Evolutionary conservation across 2,329 filamentous ascomycete genomes (phyloP), one percentile per base, ranked within the genome.

Genomic region (Fusarium nanum): DNA sequence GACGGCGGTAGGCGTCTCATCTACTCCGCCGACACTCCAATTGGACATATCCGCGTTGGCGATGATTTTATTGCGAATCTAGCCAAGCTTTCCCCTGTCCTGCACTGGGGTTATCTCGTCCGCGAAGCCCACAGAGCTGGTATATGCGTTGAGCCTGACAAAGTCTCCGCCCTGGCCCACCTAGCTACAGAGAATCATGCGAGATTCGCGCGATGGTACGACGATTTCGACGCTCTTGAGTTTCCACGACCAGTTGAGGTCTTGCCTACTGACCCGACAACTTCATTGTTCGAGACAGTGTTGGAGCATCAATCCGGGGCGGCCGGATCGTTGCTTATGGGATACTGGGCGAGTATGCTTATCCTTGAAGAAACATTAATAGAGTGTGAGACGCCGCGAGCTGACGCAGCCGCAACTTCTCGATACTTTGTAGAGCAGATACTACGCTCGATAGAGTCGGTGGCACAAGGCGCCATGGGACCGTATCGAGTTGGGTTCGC

Each of bases 271-370:
- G 76, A 79, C 52, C 76, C 78, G 12, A 59, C 23, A n/a, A 48
- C 64, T 16, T 79, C 80, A 9, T 69, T 78, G 7, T 82, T 78
- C 54, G 59, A 75, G 28, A 77, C 71, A 5, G 70, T 82, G 7
- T 70, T 82, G 16, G 60, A 69, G 23, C 80, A 79, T 56, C 56
- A 70, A 27, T 73, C 75, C 28, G 65, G 71, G 4, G 81, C 80
- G 78, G 72, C 76, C 13, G 80, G 80, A 4, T 71, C 78, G 30
- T 66, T 83, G 54, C 75, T 77, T 45, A 71, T 82, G 65, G 76
- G 74, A 22, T 81, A 79, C 63, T 81, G 80, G 79, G 78, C 81
- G 9, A 79, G 77, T 40, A 72, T 81, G 72, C 71, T 82, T n/a
- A 78, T 83, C 52, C 67, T 83, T 34, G 78, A 83, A 56, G 80